Percentiles rank a stretch among this genome's conserved stretches.
These are phyloP conservation scores for Tulasnella sp. DNA, from an alignment of 768 basidiomycete species.

Conservation along the genomic window DNA sequence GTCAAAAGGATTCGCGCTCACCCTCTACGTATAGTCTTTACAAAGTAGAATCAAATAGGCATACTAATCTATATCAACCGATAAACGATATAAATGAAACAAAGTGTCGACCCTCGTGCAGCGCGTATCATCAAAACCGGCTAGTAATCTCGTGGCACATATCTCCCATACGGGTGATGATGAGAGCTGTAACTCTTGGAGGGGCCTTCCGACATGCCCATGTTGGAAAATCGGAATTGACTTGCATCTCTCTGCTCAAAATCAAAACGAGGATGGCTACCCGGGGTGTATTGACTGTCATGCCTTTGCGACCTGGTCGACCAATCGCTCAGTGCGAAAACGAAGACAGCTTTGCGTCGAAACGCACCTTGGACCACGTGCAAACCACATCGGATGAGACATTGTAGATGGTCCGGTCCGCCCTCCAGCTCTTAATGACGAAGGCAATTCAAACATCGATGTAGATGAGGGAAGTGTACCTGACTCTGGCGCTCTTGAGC, in stretches of 20 bases:
- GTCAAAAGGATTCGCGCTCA: background rate
- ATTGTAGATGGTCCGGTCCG: background rate
- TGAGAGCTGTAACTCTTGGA: background rate
- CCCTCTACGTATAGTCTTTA: background rate
- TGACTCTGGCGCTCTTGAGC: background rate
- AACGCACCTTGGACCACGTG: background rate
- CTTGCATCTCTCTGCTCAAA: background rate
- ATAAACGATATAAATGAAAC: background rate
- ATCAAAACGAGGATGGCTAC: background rate
- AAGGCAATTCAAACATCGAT: background rate
- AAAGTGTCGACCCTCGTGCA: background rate
- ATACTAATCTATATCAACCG: background rate
- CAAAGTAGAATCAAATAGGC: slow-evolving; percentile 4
- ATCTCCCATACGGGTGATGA: background rate
- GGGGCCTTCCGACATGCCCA: background rate
- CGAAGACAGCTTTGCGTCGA: background rate
- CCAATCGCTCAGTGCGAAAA: background rate
- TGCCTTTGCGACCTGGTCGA: background rate
- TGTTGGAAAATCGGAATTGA: background rate
- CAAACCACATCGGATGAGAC: background rate
- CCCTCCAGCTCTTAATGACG: background rate
- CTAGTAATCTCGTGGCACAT: background rate
- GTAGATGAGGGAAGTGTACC: background rate
- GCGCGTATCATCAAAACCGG: background rate
- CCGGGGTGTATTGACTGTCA: background rate